Evolutionary conservation across 179 eudicot species (phyloP).

Genomic region (Nepenthes alata): DNA sequence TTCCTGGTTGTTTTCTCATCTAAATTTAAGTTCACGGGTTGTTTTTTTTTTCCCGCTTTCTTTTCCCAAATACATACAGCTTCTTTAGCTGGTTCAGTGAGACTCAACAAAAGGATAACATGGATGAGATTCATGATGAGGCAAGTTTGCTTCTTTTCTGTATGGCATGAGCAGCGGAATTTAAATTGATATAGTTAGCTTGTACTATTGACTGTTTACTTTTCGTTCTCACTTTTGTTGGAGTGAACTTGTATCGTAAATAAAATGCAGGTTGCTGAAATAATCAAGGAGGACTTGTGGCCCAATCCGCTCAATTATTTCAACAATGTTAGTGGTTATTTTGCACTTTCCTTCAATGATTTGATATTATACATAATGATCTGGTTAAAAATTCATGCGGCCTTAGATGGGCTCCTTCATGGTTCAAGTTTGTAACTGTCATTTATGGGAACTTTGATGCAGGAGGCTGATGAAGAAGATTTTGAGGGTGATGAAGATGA

Average conservation of each 20-base stretch:
- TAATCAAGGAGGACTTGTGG: constrained; percentile 94
- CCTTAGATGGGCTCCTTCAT: background rate
- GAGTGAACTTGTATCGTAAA: background rate
- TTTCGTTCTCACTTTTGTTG: background rate
- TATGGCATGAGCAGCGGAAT: background rate
- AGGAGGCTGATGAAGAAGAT: constrained; percentile 76
- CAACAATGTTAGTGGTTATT: constrained; percentile 40
- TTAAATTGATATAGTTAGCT: background rate
- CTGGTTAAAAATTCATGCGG: background rate
- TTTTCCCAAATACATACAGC: constrained; percentile 29
- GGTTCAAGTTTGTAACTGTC: constrained; percentile 5
- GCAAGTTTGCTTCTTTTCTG: constrained; percentile 23
- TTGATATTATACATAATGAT: background rate
- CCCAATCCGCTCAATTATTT: constrained; percentile 85
- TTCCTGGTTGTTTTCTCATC: too few relatives aligned
- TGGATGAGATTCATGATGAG: constrained; percentile 58
- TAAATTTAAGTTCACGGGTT: too few relatives aligned
- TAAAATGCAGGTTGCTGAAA: constrained; percentile 67
- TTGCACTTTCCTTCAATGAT: background rate
- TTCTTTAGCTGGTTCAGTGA: constrained; percentile 90
- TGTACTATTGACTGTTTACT: background rate
- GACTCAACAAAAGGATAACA: constrained; percentile 40
- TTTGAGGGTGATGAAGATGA: constrained; percentile 60
- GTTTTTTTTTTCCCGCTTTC: background rate
- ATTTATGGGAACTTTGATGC: constrained; percentile 7